phyloP scores from a whole-genome alignment of 2,329 filamentous ascomycete species.

The Gaeumannomyces tritici region DNA sequence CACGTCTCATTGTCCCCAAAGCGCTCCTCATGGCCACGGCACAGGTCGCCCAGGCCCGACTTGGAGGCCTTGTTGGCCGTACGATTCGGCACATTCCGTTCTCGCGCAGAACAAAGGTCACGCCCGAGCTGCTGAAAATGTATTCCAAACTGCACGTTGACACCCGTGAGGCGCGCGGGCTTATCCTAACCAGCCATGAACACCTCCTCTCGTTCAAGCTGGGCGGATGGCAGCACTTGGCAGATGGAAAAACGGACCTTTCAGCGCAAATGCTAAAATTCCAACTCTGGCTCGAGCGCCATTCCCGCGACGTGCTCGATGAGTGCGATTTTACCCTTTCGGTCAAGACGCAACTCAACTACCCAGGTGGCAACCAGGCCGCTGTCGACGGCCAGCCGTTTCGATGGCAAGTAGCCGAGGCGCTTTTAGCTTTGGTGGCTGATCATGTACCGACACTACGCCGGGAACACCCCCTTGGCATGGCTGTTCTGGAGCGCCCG shows the following conservation, averaged over 20 bases:
- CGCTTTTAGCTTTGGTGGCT: constrained; percentile 29
- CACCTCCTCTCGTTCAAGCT: constrained; percentile 57
- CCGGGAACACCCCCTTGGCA: constrained; percentile 22
- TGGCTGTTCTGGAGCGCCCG: constrained; percentile 35
- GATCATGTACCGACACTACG: constrained; percentile 26
- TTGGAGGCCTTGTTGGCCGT: constrained; percentile 45
- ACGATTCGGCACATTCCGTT: constrained; percentile 48
- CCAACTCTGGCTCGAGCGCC: constrained; percentile 37
- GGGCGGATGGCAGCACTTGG: constrained; percentile 46
- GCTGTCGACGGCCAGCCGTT: constrained; percentile 42
- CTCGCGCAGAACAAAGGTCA: constrained; percentile 35
- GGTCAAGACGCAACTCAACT: constrained; percentile 46
- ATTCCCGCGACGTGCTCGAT: constrained; percentile 52
- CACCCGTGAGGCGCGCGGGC: constrained; percentile 27
- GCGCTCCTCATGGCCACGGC: constrained; percentile 47
- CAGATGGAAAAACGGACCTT: constrained; percentile 30
- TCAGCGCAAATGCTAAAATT: constrained; percentile 37
- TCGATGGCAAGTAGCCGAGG: constrained; percentile 37
- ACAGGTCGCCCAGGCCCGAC: constrained; percentile 40
- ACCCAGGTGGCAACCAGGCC: constrained; percentile 39
- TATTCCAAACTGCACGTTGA: constrained; percentile 22
- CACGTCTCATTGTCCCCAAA: constrained; percentile 46
- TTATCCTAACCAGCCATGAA: constrained; percentile 53
- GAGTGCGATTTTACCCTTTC: constrained; percentile 50
- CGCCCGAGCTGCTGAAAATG: constrained; percentile 25